Conservation (phyloP, 768 basidiomycete species). For the Lentinula raphanica region DNA sequence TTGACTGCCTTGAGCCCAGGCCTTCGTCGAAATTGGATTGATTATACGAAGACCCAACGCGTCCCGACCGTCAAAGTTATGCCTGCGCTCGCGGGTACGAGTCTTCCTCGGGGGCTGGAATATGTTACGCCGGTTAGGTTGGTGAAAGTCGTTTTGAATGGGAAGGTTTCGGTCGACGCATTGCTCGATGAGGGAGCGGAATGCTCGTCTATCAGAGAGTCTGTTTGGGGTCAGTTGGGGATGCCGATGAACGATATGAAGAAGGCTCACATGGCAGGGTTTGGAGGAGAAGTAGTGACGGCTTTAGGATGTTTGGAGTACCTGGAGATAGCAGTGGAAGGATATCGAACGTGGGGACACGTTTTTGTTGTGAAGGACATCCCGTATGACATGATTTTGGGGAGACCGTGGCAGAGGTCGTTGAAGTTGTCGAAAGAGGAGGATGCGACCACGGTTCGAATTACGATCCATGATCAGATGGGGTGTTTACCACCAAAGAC, state of each 20-base stretch:
- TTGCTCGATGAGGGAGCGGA: too few relatives aligned
- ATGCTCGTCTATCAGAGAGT: too few relatives aligned
- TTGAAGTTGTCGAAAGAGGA: conserved; percentile 11
- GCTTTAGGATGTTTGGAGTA: conserved; percentile 9
- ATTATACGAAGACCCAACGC: too few relatives aligned
- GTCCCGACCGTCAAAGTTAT: too few relatives aligned
- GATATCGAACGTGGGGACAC: conserved; percentile 17
- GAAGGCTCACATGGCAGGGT: conserved; percentile 18
- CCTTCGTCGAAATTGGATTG: too few relatives aligned
- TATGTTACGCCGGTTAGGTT: too few relatives aligned
- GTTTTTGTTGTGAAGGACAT: conserved; percentile 17
- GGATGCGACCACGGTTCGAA: not conserved
- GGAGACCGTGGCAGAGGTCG: conserved; percentile 15
- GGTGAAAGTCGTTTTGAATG: too few relatives aligned
- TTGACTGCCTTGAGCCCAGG: not conserved
- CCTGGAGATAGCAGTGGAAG: conserved; percentile 12
- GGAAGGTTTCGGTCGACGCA: too few relatives aligned
- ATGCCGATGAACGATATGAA: conserved; percentile 11
- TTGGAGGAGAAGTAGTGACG: conserved; percentile 18
- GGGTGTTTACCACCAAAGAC: too few relatives aligned
- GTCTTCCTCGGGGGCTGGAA: too few relatives aligned
- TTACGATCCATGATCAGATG: conserved; percentile 7
- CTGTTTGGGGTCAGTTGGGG: conserved; percentile 8
- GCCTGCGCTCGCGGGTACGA: too few relatives aligned
- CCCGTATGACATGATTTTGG: conserved; percentile 8